phyloP scores from a whole-genome alignment of 805 yeast genomes.

The Pichia nakasei region DNA sequence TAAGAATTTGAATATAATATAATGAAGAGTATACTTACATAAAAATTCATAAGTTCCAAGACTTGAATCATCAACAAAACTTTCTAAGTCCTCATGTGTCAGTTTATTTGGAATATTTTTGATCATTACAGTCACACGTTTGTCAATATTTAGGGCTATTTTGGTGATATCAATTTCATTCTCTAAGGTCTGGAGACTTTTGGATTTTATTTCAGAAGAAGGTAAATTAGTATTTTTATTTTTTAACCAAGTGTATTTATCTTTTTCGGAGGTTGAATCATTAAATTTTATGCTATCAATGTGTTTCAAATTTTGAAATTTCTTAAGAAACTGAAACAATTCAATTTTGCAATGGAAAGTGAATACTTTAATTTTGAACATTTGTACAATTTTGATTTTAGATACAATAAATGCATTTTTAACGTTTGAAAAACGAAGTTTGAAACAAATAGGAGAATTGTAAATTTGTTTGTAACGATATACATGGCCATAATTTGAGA shows the following conservation, averaged over 20 bases:
- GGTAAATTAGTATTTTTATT: conserved; percentile 12
- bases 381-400: conserved; percentile 7
- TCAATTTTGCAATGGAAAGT: conserved; percentile 20
- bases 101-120: conserved; percentile 48
- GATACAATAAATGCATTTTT: conserved; percentile 27
- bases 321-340: not conserved
- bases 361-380: conserved; percentile 10
- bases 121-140: conserved; percentile 42
- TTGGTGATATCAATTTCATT: conserved; percentile 32
- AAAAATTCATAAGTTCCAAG: conserved; percentile 30
- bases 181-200: conserved; percentile 12
- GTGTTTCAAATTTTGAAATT: no score
- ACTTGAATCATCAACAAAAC: conserved; percentile 38
- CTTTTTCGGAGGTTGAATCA: no score
- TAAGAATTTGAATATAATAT: not conserved
- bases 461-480: conserved; percentile 5
- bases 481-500: conserved; percentile 18
- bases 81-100: conserved; percentile 36
- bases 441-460: conserved; percentile 6
- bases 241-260: conserved; percentile 17
- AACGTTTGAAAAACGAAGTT: conserved; percentile 28
- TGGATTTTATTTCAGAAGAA: not conserved
- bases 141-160: conserved; percentile 35
- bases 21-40: conserved; percentile 24
- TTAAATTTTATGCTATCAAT: no score